Percentiles rank a stretch among this genome's conserved stretches.
Conservation (phyloP, 2,329 filamentous ascomycete genomes). For the Seiridium unicorne region DNA sequence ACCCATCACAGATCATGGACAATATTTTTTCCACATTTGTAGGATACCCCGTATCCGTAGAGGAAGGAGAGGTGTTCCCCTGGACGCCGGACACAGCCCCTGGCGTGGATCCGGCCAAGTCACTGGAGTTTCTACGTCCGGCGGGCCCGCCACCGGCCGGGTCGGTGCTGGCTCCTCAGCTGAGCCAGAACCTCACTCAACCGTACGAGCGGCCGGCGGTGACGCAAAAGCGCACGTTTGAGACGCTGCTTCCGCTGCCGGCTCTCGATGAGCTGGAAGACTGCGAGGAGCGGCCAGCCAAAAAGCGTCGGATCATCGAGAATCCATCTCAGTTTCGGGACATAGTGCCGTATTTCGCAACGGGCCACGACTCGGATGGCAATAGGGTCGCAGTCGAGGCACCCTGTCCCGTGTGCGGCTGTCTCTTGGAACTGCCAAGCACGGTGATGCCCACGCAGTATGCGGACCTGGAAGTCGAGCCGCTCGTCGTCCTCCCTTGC, state of each 20-base stretch:
- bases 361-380: background rate
- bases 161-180: background rate
- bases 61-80: background rate
- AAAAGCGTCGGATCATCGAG: background rate
- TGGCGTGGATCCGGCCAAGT: background rate
- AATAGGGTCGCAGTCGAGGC: background rate
- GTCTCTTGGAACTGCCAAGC: background rate
- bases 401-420: background rate
- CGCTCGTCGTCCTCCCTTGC: slow-evolving; percentile 3
- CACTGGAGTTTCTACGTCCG: background rate
- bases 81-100: background rate
- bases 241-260: background rate
- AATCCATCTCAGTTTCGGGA: background rate
- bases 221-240: background rate
- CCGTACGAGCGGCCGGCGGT: background rate
- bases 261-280: background rate
- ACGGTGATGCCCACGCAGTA: background rate
- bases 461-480: background rate
- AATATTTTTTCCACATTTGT: background rate
- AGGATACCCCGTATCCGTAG: background rate
- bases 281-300: background rate
- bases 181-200: background rate
- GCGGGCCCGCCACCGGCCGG: background rate
- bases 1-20: background rate
- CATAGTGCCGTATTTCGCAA: background rate